Evolutionary conservation across 495 filamentous ascomycete species (phyloP), one percentile per base, ranked within the genome.

Genomic region (Pseudoneurospora amorphoporcata): DNA sequence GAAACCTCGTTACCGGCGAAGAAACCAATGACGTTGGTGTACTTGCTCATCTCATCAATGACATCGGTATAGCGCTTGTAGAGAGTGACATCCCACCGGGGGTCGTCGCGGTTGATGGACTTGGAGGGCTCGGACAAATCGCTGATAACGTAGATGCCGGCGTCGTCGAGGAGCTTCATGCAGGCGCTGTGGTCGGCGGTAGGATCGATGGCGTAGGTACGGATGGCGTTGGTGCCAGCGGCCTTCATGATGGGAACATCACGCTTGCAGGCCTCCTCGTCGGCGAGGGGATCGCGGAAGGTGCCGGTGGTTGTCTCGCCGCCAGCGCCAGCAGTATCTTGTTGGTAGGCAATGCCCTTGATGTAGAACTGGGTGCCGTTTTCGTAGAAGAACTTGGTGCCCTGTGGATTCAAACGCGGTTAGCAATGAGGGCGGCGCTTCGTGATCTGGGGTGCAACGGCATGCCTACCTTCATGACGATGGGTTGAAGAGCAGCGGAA

Each of bases 1-100:
- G 93, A 92, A 72, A 98, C 94, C 82, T 99, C 95, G 80, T 99
- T 98, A 69, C 95, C 95, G 37, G 94, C 92, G 81, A 98, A 98
- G 88, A 98, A 99, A 73, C 95, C 95, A 69, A 99, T 87, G 58
- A 90, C 88, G 81, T 99, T 99, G 81, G 85, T 88, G 82, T 97
- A 98, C 73, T 90, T 83, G 65, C 86, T 83, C 71, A 99, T 82
- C 65, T 88, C 87, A 78, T 99, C 94, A 53, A 99, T 84, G 39
- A 99, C 95, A 16, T 76, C 82, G 73, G 91, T 93, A 84, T 99
- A 99, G 45, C 92, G 90, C 4, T 85, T 80, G 81, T 90, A 96
- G 71, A 98, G 84, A 2, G 86, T 84, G 68, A 89, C 87, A 71
- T 91, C 88, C 95, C 95, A 98, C 17, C 77, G 69, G 8, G 95